phyloP scores from a whole-genome alignment of 306 rosid genomes.

The Rosa lucieae region DNA sequence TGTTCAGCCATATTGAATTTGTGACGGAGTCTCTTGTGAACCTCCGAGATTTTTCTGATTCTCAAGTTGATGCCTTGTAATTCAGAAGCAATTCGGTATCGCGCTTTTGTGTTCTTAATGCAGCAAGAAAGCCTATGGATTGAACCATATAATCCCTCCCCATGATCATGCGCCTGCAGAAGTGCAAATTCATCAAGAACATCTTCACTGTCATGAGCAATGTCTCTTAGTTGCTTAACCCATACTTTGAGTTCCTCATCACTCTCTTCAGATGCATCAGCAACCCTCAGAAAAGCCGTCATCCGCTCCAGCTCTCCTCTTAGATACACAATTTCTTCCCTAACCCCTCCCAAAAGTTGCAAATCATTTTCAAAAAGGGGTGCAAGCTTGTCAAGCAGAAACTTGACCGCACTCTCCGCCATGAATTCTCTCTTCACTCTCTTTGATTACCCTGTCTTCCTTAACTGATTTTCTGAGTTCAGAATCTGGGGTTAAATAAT shows the following conservation, averaged over 20 bases:
- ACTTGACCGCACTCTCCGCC: slow-evolving; percentile 50
- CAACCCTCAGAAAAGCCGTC: slow-evolving; percentile 27
- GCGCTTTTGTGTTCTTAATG: slow-evolving; percentile 21
- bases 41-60: slow-evolving; percentile 11
- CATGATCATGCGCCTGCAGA: slow-evolving; percentile 21
- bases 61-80: slow-evolving; percentile 24
- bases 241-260: slow-evolving; percentile 31
- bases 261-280: slow-evolving; percentile 31
- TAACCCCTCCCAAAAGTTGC: slow-evolving; percentile 41
- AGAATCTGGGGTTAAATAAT: neutral
- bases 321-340: slow-evolving; percentile 21
- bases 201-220: slow-evolving; percentile 36
- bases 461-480: neutral
- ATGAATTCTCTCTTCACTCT: slow-evolving; percentile 9
- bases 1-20: slow-evolving; percentile 11
- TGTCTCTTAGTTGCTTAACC: slow-evolving; percentile 34
- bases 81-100: slow-evolving; percentile 15
- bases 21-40: slow-evolving; percentile 11
- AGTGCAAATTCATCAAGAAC: slow-evolving; percentile 32
- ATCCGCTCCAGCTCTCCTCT: slow-evolving; percentile 28
- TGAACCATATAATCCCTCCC: slow-evolving; percentile 13
- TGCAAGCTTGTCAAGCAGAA: slow-evolving; percentile 39
- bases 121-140: slow-evolving; percentile 14
- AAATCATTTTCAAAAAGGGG: slow-evolving; percentile 45
- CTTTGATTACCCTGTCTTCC: neutral